Evolutionary conservation across 352 stramenopile species (phyloP).

Genomic region (Phytopythium boreale): DNA sequence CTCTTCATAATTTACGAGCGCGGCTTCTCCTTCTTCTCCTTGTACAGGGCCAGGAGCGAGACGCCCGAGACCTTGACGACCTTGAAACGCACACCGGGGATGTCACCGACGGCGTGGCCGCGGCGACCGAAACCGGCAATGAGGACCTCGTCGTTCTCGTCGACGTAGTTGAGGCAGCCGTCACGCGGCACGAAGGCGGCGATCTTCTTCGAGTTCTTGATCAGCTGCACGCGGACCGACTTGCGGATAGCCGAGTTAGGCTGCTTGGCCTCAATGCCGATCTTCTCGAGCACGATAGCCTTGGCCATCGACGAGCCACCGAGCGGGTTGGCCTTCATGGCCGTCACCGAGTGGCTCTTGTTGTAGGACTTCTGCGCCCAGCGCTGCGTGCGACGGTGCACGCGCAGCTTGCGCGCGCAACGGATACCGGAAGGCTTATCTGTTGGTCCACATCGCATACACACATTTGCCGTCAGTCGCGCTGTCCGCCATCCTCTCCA

Average conservation of each 20-base stretch:
- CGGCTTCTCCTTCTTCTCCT: constrained; percentile 99
- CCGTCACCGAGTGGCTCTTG: constrained; percentile 99
- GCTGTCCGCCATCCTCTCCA: background rate
- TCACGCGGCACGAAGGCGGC: constrained; percentile 99
- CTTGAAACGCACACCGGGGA: constrained; percentile 99
- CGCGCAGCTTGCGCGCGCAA: constrained; percentile 99
- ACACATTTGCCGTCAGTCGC: constrained; percentile 1
- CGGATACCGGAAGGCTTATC: constrained; percentile 99
- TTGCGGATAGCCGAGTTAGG: constrained; percentile 99
- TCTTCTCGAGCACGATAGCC: constrained; percentile 99
- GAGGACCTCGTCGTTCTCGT: constrained; percentile 99
- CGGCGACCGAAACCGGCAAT: constrained; percentile 99
- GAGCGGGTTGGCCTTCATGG: constrained; percentile 99
- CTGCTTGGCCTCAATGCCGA: constrained; percentile 99
- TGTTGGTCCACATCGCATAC: constrained; percentile 16
- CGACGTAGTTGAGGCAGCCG: constrained; percentile 99
- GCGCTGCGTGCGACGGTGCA: constrained; percentile 97
- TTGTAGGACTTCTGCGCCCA: constrained; percentile 99
- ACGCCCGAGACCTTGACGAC: constrained; percentile 99
- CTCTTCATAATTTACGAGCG: constrained; percentile 89
- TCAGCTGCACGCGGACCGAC: constrained; percentile 99
- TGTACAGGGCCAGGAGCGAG: constrained; percentile 99
- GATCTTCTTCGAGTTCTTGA: constrained; percentile 99
- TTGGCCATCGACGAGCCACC: constrained; percentile 99
- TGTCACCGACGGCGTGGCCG: constrained; percentile 99